Conservation (phyloP, 371 early-diverging fungal genomes). For the Saksenaea oblongispora region DNA sequence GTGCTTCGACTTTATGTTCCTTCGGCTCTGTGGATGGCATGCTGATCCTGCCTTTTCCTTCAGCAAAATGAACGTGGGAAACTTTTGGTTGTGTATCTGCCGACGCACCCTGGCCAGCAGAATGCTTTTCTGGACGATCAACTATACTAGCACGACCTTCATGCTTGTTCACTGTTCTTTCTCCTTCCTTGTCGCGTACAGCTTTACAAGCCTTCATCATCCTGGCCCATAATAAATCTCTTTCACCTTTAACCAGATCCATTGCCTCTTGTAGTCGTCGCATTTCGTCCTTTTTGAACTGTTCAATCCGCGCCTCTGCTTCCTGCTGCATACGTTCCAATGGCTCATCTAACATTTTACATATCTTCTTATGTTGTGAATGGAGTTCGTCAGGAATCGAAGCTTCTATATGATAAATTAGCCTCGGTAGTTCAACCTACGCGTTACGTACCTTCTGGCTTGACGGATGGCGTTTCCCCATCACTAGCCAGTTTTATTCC, state of each 20-base stretch:
- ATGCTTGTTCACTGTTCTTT: not conserved
- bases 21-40: not conserved
- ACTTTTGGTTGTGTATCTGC: not conserved
- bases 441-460: not conserved
- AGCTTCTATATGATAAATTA: not conserved
- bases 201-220: slow-evolving; percentile 28
- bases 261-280: slow-evolving; percentile 13
- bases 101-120: not conserved
- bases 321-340: slow-evolving; percentile 17
- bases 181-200: slow-evolving; percentile 9
- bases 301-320: slow-evolving; percentile 29
- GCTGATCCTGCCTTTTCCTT: not conserved
- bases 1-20: not conserved
- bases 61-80: slow-evolving; percentile 2
- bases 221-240: slow-evolving; percentile 30
- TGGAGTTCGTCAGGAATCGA: slow-evolving; percentile 15
- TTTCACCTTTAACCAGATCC: slow-evolving; percentile 27
- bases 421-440: not conserved
- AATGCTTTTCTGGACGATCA: not conserved
- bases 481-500: slow-evolving; percentile 24
- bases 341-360: slow-evolving; percentile 23
- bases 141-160: not conserved
- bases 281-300: slow-evolving; percentile 26
- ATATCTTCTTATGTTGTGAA: slow-evolving; percentile 23
- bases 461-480: slow-evolving; percentile 8